Conservation (phyloP, 2,329 filamentous ascomycete genomes). For the Nigrospora osmanthi region DNA sequence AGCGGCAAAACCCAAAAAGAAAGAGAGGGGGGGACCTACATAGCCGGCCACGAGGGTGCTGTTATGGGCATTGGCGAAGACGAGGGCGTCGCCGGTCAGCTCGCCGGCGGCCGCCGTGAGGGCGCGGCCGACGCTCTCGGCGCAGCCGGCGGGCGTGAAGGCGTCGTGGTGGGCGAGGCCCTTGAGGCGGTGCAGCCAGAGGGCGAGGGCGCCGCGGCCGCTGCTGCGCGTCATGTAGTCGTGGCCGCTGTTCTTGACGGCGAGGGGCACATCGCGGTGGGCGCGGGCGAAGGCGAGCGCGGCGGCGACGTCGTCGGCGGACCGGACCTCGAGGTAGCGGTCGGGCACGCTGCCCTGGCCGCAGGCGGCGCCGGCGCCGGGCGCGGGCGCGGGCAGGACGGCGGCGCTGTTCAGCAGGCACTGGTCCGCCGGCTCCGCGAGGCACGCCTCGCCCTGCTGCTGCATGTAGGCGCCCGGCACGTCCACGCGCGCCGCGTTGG, state of each 20-base stretch:
- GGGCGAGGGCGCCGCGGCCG: constrained; percentile 11
- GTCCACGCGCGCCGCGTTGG: constrained; percentile 12
- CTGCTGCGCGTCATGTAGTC: constrained; percentile 23
- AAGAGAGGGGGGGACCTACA: neutral
- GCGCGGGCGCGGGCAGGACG: constrained; percentile 10
- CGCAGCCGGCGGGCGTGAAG: constrained; percentile 14
- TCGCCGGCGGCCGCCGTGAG: constrained; percentile 21
- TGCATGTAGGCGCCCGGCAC: constrained; percentile 16
- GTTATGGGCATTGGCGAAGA: constrained; percentile 14
- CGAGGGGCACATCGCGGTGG: constrained; percentile 12
- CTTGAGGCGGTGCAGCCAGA: constrained; percentile 20
- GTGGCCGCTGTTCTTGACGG: constrained; percentile 25
- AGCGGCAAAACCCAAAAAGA: no score
- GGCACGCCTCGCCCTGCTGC: constrained; percentile 17
- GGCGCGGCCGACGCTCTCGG: constrained; percentile 6
- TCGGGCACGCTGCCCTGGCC: constrained; percentile 17
- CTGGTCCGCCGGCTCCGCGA: constrained; percentile 16
- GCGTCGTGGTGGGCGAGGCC: constrained; percentile 10
- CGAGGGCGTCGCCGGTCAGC: constrained; percentile 16
- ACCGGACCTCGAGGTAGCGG: constrained; percentile 13
- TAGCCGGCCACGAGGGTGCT: constrained; percentile 17
- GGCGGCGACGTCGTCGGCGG: constrained; percentile 9
- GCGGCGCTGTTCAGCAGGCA: constrained; percentile 16
- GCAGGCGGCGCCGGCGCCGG: constrained; percentile 11
- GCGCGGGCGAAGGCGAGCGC: constrained; percentile 13